Percentiles rank a stretch among this genome's conserved stretches.
Conservation (phyloP, 2,329 filamentous ascomycete genomes). For the Phaeomoniella chlamydospora region DNA sequence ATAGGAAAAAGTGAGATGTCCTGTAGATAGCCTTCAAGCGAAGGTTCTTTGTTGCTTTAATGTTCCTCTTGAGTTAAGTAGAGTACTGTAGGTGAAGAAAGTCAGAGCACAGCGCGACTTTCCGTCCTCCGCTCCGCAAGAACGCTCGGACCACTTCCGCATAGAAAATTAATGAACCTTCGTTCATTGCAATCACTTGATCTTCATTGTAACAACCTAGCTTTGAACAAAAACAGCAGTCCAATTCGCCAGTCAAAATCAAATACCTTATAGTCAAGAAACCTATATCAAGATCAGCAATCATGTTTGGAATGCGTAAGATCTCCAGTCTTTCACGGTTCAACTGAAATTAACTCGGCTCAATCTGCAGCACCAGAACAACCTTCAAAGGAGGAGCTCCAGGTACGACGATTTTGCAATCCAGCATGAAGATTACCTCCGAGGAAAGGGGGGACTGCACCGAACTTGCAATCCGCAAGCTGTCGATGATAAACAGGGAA, state of each 20-base stretch:
- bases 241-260: too few relatives aligned
- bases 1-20: too few relatives aligned
- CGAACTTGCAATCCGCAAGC: too few relatives aligned
- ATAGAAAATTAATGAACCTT: not conserved
- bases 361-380: slow-evolving; percentile 27
- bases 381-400: slow-evolving; percentile 30
- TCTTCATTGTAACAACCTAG: too few relatives aligned
- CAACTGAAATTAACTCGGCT: too few relatives aligned
- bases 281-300: slow-evolving; percentile 3
- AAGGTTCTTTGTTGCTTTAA: not conserved
- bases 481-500: too few relatives aligned
- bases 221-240: not conserved
- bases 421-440: too few relatives aligned
- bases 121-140: not conserved
- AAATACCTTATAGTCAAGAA: too few relatives aligned
- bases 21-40: not conserved
- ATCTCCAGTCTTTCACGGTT: too few relatives aligned
- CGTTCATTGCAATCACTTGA: not conserved
- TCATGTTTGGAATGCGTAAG: slow-evolving; percentile 26
- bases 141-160: not conserved
- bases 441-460: too few relatives aligned
- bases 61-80: too few relatives aligned
- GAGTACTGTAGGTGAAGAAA: not conserved
- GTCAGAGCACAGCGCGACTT: not conserved
- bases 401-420: slow-evolving; percentile 5